These are phyloP conservation scores for Trichomonas gallinae DNA, from an alignment of 208 protist species.

Conservation along the genomic window DNA sequence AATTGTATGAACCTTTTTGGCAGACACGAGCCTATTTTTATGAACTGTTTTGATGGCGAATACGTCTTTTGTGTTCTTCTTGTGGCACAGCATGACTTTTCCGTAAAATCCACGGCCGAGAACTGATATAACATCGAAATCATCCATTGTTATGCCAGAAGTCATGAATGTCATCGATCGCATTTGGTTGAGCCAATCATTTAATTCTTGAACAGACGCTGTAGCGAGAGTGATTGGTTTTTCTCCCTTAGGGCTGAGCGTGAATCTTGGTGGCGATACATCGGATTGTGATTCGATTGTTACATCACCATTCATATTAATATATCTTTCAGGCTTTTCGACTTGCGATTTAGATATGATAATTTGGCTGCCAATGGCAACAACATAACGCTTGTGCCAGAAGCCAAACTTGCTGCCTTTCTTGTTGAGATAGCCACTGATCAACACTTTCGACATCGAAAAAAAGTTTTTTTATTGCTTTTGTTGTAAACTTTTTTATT, in stretches of 20 bases:
- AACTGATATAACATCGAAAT: conserved; percentile 14
- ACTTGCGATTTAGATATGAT: neutral
- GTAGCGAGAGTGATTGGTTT: neutral
- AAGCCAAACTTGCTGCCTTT: neutral
- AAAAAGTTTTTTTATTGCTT: neutral
- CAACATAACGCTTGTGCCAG: neutral
- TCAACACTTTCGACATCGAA: neutral
- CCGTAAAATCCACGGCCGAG: neutral
- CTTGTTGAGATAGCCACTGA: neutral
- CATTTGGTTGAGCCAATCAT: neutral
- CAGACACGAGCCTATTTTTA: neutral
- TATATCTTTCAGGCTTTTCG: neutral
- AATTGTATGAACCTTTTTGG: neutral
- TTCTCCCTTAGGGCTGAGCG: neutral
- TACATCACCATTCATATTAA: neutral
- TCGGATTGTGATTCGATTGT: neutral
- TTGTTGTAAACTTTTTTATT: neutral
- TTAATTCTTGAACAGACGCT: neutral
- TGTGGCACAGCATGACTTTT: neutral
- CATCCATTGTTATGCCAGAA: neutral
- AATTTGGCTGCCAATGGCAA: neutral
- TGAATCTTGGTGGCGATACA: neutral
- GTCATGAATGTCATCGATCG: neutral
- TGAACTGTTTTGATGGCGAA: conserved; percentile 8
- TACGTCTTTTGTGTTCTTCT: neutral